phyloP scores from a whole-genome alignment of 2,329 filamentous ascomycete genomes.

The Microcyclosporella mali region DNA sequence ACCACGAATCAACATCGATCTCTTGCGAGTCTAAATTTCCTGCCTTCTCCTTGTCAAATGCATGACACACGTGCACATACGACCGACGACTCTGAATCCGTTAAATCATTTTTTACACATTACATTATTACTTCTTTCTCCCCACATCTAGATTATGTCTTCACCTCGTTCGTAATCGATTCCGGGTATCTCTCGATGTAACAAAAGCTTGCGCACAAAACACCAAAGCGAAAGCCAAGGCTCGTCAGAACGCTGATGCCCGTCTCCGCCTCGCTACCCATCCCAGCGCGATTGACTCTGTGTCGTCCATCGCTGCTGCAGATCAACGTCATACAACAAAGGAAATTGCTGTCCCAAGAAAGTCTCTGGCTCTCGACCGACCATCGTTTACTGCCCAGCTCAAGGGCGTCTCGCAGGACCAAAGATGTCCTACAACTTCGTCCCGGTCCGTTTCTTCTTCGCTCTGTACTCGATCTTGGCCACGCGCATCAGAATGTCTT shows the following conservation, averaged over 20 bases:
- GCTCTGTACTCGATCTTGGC: conserved; percentile 80
- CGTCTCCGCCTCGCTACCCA: neutral
- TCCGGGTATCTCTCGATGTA: conserved; percentile 8
- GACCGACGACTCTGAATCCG: too few species aligned
- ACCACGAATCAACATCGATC: too few species aligned
- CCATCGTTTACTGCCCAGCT: neutral
- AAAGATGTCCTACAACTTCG: neutral
- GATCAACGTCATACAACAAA: neutral
- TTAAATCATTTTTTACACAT: too few species aligned
- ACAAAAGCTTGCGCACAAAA: neutral
- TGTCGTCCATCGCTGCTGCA: neutral
- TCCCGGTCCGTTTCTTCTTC: conserved; percentile 43
- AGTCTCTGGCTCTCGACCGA: neutral
- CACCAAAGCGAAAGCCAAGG: conserved; percentile 3
- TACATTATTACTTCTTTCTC: conserved; percentile 1
- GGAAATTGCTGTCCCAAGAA: neutral
- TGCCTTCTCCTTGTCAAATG: too few species aligned
- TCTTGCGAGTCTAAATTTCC: too few species aligned
- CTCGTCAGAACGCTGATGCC: neutral
- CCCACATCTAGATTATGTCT: neutral
- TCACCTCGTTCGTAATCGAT: neutral
- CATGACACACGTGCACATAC: too few species aligned
- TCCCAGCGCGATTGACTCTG: too few species aligned
- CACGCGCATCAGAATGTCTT: conserved; percentile 87
- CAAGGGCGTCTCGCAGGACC: neutral